Base-by-base conservation (phyloP, 768 basidiomycete species). In the Tulasnella sp. region DNA sequence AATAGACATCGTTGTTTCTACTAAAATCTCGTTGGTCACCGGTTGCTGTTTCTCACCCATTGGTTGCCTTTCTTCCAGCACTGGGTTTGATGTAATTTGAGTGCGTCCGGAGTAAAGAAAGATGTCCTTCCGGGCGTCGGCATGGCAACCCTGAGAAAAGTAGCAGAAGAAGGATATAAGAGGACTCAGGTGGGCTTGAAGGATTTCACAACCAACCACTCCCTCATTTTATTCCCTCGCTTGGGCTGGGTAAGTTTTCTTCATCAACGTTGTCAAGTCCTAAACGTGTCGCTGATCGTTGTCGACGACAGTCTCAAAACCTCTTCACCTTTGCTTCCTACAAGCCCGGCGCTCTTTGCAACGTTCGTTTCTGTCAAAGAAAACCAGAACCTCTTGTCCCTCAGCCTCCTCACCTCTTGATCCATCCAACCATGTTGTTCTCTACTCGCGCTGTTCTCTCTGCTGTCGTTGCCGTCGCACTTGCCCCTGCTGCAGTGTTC, bases 391-490 rank as follows among this genome's bases (percentile, higher is more conserved):
- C 23, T 34, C 48, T 49, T 27, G 15, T 21, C 2, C 41, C 41
- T 7, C 25, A 11, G 25, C n/a, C 23, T 31, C 25, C 25, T 6
- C 25, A 46, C 45, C 21, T 23, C 32, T 27, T 25, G 6, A 12
- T 25, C 4, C n/a, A 11, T 42, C 25, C 15, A 46, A 56, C 9
- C 4, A 56, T 58, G 57, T 40, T 35, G 19, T 49, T 58, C 57
- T 34, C 54, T 42, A 31, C 23, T 17, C 17, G 23, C n/a, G 15
- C 23, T 31, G 36, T 34, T 17, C 17, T 25, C n/a, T 14, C 23
- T 31, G 36, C 31, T 49, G 57, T 34, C 39, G 32, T 58, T 17
- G 46, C 31, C 17, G 43, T 48, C 25, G 32, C 29, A 21, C 15
- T 36, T 21, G 45, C n/a, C 15, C 21, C 29, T 17, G n/a, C 34